These are phyloP conservation scores for Verticillium dahliae DNA, from an alignment of 2,329 filamentous ascomycete genomes.

Conservation along the genomic window DNA sequence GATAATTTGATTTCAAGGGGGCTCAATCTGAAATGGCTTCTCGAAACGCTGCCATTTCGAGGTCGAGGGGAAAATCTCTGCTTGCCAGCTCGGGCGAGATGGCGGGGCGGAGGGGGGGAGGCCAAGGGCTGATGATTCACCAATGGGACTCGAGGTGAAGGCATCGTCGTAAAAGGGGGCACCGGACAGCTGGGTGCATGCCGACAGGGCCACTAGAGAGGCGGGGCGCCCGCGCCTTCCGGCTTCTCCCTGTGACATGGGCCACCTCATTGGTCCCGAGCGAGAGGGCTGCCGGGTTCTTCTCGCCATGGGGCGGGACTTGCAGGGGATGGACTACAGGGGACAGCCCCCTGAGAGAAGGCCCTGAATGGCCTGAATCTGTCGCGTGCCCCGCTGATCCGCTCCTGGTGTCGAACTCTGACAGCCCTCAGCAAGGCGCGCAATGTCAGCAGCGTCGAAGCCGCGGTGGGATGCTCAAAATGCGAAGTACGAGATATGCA, in stretches of 20 bases:
- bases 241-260: conserved; percentile 1
- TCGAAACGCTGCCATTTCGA: neutral
- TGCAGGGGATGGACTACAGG: neutral
- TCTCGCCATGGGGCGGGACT: neutral
- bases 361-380: neutral
- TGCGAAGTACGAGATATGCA: neutral
- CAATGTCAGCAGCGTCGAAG: neutral
- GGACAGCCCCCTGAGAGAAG: neutral
- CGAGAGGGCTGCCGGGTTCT: neutral
- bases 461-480: neutral
- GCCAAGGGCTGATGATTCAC: neutral
- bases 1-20: neutral
- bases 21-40: neutral
- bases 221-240: neutral
- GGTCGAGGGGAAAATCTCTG: neutral
- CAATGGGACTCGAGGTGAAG: neutral
- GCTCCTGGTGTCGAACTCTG: neutral
- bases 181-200: conserved; percentile 2
- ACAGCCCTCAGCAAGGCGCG: neutral
- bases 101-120: neutral
- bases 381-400: neutral
- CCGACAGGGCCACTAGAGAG: conserved; percentile 1
- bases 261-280: neutral
- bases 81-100: neutral
- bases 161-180: neutral